Base-by-base conservation (phyloP, 805 yeast genomes). In the Candida multigemmis region DNA sequence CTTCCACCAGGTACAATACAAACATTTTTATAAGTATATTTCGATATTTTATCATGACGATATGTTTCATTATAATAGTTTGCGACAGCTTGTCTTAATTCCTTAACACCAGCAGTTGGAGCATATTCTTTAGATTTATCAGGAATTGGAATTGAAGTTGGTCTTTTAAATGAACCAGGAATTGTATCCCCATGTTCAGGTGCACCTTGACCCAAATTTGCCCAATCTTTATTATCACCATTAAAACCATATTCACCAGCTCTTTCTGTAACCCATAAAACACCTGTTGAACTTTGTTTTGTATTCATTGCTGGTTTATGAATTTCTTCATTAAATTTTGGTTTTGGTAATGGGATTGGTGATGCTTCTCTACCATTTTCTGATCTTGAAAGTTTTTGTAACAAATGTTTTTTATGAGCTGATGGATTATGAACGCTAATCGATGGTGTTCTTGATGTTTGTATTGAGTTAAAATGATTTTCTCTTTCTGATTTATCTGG, bases 1-100 rank as follows among this genome's bases (percentile, higher is more conserved):
- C 79, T 53, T 2, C 79, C 79, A 19, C 79, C 79, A 6, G 79
- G 79, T 1, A 74, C 77, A 37, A 72, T 60, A 42, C 77, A 72
- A 18, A 72, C 78, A 40, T 72, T 72, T 40, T 71, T 74, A 43
- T 57, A 67, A 9, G 78, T 70, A 42, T 72, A 72, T 46, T 72
- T 62, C n/a, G 75, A 68, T 12, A 44, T 36, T 40, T 53, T 58
- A 26, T 59, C 63, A 32, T 58, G 40, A 38, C 79, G 63, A 44
- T 71, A 72, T 12, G 70, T 61, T 21, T 57, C 71, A 41, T 72
- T 72, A 52, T 72, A 72, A 33, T 65, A 52, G 34, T 70, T 50
- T 8, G 78, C 78, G 31, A 72, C 74, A 0, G 79, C 76, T 36
- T 66, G 66, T 42, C 79, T 55, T 32, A 72, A 52, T 20, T 60